phyloP scores from a whole-genome alignment of 371 early-diverging fungal species.

The Rhizopus arrhizus region DNA sequence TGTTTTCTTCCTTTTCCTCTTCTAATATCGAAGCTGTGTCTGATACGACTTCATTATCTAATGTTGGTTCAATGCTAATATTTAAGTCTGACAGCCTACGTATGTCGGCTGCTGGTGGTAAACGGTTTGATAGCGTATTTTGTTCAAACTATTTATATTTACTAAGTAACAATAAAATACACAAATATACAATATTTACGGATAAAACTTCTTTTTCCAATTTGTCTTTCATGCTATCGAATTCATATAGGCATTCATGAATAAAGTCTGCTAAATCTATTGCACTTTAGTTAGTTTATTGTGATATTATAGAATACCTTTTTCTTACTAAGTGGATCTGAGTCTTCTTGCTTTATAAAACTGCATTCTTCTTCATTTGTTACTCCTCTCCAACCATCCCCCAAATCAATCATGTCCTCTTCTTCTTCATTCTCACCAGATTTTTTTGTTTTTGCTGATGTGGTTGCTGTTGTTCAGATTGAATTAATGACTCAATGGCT shows the following conservation, averaged over 20 bases:
- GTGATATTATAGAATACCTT: background rate
- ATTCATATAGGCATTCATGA: slow-evolving; percentile 35
- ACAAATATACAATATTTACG: slow-evolving; percentile 5
- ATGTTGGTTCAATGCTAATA: slow-evolving; percentile 38
- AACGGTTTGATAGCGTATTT: slow-evolving; percentile 28
- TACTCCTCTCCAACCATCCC: slow-evolving; percentile 52
- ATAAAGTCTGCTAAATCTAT: slow-evolving; percentile 34
- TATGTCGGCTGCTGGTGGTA: slow-evolving; percentile 30
- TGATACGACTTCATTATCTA: slow-evolving; percentile 14
- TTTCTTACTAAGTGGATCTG: slow-evolving; percentile 22
- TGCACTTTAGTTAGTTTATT: background rate
- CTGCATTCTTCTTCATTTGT: slow-evolving; percentile 26
- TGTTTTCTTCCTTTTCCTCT: slow-evolving; percentile 14
- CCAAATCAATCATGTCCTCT: slow-evolving; percentile 38
- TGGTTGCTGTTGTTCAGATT: slow-evolving; percentile 1
- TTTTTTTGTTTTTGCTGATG: background rate
- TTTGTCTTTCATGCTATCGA: slow-evolving; percentile 46
- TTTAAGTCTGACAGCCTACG: slow-evolving; percentile 50
- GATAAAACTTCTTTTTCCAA: slow-evolving; percentile 33
- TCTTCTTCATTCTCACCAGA: slow-evolving; percentile 15
- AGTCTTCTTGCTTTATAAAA: slow-evolving; percentile 3
- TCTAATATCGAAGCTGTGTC: slow-evolving; percentile 3
- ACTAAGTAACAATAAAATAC: background rate
- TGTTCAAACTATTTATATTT: slow-evolving; percentile 37
- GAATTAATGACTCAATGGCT: slow-evolving; percentile 30